Base-by-base conservation (phyloP, 495 filamentous ascomycete species). In the Darksidea phi region DNA sequence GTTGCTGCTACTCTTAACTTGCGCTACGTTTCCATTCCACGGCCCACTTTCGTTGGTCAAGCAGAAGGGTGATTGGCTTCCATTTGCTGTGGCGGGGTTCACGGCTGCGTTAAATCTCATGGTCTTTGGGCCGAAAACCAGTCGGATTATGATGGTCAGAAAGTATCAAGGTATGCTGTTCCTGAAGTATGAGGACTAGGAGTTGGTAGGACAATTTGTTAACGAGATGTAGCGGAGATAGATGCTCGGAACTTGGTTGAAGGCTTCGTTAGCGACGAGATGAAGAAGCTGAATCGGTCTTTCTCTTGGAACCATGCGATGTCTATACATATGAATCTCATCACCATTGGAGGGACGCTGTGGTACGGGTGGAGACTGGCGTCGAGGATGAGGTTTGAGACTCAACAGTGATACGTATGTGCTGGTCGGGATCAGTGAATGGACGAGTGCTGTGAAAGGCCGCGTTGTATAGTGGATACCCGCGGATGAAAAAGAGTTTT, bases 301-400 rank as follows among this genome's bases (percentile, higher is more conserved):
- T 84, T 85, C 55, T 71, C 74, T 6, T 63, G 66, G 6, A 77
- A 75, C 47, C 80, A 85, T 60, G 80, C 80, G 5, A 84, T 81
- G 78, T 73, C 71, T 17, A 83, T 83, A 47, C 80, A 84, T 64
- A 53, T 84, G 6, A 84, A 85, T 67, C 62, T 82, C 13, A 70
- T 83, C 26, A 73, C 77, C 0, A 71, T 84, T 49, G 72, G 75
- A 1, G 78, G 78, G 6, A 79, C 79, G 32, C 24, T 83, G 6
- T 75, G 73, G 63, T 84, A 83, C 71, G 80, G 78, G 0, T 76
- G 76, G 64, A 71, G 70, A 45, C 59, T 85, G 61, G 77, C 74
- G 0, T 71, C 63, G 1, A 73, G 55, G 56, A 23, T 70, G 18
- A 34, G 48, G 26, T 18, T 62, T 43, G 37, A 46, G 28, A 32